These are phyloP conservation scores for Brassica juncea DNA, from an alignment of 345 rosid species.

Conservation along the genomic window DNA sequence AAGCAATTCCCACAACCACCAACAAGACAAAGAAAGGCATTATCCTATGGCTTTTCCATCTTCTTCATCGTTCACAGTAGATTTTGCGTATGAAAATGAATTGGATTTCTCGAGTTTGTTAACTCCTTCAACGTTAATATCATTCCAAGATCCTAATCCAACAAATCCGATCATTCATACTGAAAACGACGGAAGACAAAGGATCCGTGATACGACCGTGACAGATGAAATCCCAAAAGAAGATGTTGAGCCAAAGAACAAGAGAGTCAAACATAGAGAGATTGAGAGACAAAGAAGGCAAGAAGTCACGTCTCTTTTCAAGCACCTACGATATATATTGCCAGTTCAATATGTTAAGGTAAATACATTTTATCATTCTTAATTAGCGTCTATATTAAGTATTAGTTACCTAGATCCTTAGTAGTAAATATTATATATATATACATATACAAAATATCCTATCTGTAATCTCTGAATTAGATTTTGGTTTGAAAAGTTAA, in stretches of 20 bases:
- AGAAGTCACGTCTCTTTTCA: conserved; percentile 28
- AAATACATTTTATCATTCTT: not conserved
- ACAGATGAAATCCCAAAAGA: not conserved
- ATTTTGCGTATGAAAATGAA: conserved; percentile 15
- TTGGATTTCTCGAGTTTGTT: conserved; percentile 23
- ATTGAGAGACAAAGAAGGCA: conserved; percentile 35
- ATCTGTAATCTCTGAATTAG: not conserved
- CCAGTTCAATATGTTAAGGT: conserved; percentile 31
- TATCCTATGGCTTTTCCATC: conserved; percentile 20
- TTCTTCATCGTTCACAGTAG: conserved; percentile 12
- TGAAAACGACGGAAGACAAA: not conserved
- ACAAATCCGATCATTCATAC: not conserved
- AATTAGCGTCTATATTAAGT: not conserved
- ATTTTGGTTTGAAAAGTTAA: not conserved
- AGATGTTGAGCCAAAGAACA: not conserved
- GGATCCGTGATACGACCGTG: not conserved
- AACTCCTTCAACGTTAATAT: conserved; percentile 20
- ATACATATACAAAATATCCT: not conserved
- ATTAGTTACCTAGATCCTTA: not conserved
- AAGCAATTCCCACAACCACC: conserved; percentile 1
- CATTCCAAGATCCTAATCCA: conserved; percentile 26
- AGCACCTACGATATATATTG: conserved; percentile 22
- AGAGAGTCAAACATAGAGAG: conserved; percentile 32
- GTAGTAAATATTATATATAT: not conserved
- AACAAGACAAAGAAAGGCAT: not conserved